Conservation (phyloP, 2,329 filamentous ascomycete genomes). For the Cordyceps pruinosa region DNA sequence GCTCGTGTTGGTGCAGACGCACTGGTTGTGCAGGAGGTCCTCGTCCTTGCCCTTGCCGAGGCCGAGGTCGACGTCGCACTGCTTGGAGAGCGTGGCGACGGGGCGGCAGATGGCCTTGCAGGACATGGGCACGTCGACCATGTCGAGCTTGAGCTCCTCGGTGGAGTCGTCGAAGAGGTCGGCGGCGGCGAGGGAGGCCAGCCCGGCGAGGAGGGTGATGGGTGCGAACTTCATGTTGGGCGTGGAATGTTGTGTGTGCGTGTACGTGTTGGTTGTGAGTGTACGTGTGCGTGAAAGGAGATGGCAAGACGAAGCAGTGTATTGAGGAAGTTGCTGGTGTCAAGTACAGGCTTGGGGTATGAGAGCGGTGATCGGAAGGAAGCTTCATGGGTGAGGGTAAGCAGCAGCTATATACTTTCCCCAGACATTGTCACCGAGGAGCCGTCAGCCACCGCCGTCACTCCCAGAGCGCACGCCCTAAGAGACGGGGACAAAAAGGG, state of each 20-base stretch:
- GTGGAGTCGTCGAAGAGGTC: slow-evolving; percentile 21
- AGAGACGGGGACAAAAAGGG: not conserved
- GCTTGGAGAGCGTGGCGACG: slow-evolving; percentile 27
- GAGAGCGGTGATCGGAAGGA: not conserved
- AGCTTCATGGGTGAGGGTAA: not conserved
- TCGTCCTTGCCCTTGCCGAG: slow-evolving; percentile 27
- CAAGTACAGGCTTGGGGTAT: not conserved
- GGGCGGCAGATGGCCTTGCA: slow-evolving; percentile 32
- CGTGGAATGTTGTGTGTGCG: not conserved
- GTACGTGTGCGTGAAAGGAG: too few relatives aligned
- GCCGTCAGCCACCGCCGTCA: slow-evolving; percentile 8
- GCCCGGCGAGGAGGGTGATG: slow-evolving; percentile 11
- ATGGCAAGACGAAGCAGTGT: too few relatives aligned
- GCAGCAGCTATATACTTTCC: slow-evolving; percentile 5
- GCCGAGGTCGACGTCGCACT: slow-evolving; percentile 28
- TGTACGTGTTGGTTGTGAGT: too few relatives aligned
- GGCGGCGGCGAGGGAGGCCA: slow-evolving; percentile 23
- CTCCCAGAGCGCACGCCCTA: not conserved
- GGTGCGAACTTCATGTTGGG: slow-evolving; percentile 24
- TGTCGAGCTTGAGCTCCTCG: slow-evolving; percentile 28
- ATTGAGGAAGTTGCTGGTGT: not conserved
- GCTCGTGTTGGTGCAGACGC: slow-evolving; percentile 34
- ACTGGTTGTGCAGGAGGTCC: slow-evolving; percentile 31
- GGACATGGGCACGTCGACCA: slow-evolving; percentile 27
- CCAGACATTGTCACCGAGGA: not conserved